These are phyloP conservation scores for Hirsutella thompsonii DNA, from an alignment of 2,329 filamentous ascomycete species.

Conservation along the genomic window DNA sequence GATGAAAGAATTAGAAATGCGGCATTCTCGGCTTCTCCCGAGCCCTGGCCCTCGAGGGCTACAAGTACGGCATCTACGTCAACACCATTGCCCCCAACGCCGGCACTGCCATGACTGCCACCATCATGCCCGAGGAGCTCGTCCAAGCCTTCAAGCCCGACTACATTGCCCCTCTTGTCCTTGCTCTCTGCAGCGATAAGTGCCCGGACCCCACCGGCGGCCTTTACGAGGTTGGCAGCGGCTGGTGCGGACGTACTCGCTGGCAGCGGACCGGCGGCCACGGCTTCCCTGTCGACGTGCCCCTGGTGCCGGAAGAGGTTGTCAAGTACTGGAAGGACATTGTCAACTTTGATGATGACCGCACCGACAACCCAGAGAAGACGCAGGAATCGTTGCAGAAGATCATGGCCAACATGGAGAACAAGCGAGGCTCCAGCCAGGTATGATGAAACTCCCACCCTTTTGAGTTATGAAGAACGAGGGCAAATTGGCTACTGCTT, in stretches of 20 bases:
- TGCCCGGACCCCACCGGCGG: conserved; percentile 75
- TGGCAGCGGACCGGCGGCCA: conserved; percentile 89
- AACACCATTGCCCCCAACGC: conserved; percentile 98
- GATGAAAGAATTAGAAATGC: conserved; percentile 46
- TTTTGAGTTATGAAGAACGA: conserved; percentile 6
- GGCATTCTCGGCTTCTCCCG: conserved; percentile 94
- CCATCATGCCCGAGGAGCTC: conserved; percentile 91
- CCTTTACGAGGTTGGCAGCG: conserved; percentile 88
- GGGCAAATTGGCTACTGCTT: background rate
- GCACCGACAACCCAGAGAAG: conserved; percentile 76
- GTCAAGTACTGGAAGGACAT: conserved; percentile 65
- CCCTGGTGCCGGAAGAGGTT: conserved; percentile 76
- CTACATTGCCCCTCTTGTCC: conserved; percentile 88
- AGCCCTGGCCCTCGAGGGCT: conserved; percentile 81
- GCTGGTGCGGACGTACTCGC: conserved; percentile 82
- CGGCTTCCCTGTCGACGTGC: conserved; percentile 79
- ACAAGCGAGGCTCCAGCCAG: conserved; percentile 49
- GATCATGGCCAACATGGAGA: conserved; percentile 70
- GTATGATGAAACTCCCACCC: conserved; percentile 32
- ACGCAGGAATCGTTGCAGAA: conserved; percentile 65
- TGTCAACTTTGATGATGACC: conserved; percentile 74
- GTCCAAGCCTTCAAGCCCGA: conserved; percentile 99
- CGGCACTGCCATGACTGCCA: conserved; percentile 87
- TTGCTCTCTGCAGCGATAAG: conserved; percentile 74
- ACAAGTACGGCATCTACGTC: conserved; percentile 95